Evolutionary conservation across 164 flowering plant species (phyloP), one percentile per base, ranked within the genome.

Genomic region (Euptelea pleiosperma): DNA sequence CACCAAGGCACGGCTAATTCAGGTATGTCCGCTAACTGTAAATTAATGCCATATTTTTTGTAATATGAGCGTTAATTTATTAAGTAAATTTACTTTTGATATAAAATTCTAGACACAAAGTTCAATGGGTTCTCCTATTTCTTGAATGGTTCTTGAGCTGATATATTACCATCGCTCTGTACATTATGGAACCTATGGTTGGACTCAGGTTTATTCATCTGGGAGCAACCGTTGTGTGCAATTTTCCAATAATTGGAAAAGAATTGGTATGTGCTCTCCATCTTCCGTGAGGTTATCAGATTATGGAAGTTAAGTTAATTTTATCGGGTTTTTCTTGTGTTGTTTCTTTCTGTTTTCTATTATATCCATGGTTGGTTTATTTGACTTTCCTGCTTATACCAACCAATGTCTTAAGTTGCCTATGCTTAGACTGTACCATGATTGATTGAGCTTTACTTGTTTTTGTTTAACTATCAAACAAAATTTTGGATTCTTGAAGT

Each of bases 151-250:
- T 33, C 22, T 34, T 31, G 19, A 46, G 12, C n/a, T 34, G 6
- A 24, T 30, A 8, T 22, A 34, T 30, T 43, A 4, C 9, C 28
- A 22, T 53, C 51, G 25, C 30, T 35, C 35, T 46, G 22, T 47
- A 22, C 29, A 33, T 39, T 12, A 55, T 46, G 10, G 29, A 29
- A 31, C 42, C 55, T 19, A 21, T 63, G 11, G 0, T 50, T 54
- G 18, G 22, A 15, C 57, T 24, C 66, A 93, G 99, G 72, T 93
- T 31, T 82, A 76, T 72, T 90, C 99, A 63, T 52, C 44, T 48
- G 96, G 95, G 56, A 93, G 97, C 83, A 71, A 48, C 39, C 76
- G 63, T 11, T 83, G 79, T 77, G 73, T 75, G n/a, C 68, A 79
- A 55, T 88, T 85, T 73, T 73, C 67, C 41, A 57, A 41, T 42